Base-by-base conservation (phyloP, 2,329 filamentous ascomycete genomes). In the Alternaria angustiovoidea region DNA sequence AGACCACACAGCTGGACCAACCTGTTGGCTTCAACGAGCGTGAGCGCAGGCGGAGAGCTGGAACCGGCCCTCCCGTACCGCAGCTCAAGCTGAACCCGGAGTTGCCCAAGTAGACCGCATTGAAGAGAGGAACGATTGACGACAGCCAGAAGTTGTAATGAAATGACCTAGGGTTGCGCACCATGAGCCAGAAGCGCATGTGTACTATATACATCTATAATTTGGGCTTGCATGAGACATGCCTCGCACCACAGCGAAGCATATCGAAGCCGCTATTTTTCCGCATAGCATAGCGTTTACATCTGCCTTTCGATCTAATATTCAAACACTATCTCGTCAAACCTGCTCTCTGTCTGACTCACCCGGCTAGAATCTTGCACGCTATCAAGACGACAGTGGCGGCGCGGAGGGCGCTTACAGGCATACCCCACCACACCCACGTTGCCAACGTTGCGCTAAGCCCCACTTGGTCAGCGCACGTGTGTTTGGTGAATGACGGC, bases 1-100 rank as follows among this genome's bases (percentile, higher is more conserved):
- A 80, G 71, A 79, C 73, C 54, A 79, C 67, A 66, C 66, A 71
- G 47, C 78, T 79, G 16, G 70, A 71, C 52, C 66, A 83, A 73
- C 57, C 81, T 57, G 67, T 81, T 62, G 80, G 84, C 59, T 75
- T 85, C 63, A 78, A 80, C 51, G 85, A 90, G 75, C 79, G 88
- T 43, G 88, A 89, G 73, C 80, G 88, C 70, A 80, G 88, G 71
- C 82, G 87, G 68, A 82, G 88, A 55, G 86, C 85, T 57, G 88
- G 88, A 4, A 89, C 88, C 9, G 87, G 87, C 2, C 87, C 83
- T 28, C 81, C 82, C 20, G 78, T 77, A 8, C 79, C 80, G 8
- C 75, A 72, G 41, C 65, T 72, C n/a, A 66, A 68, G 53, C 18
- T 70, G 44, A 68, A 65, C 41, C 56, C 63, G 41, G 63, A 70